Base-by-base conservation (phyloP, 1,284 basidiomycete species). In the Naganishia sp. region DNA sequence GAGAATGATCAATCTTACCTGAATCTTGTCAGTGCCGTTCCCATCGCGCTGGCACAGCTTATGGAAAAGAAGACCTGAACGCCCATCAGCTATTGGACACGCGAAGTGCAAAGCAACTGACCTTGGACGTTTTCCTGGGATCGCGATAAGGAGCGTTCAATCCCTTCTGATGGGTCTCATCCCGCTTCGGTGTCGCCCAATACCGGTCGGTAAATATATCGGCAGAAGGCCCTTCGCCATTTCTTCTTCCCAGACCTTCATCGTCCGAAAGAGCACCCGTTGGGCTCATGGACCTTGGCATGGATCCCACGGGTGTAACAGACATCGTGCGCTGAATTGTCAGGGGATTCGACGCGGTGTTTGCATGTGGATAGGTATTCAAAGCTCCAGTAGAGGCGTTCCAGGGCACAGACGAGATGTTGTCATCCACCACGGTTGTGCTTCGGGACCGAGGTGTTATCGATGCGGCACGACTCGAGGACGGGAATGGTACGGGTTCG, bases 1-100 rank as follows among this genome's bases (percentile, higher is more conserved):
- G 28, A 28, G 5, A 28, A 5, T 28, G 28, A 28, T 3, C 10
- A 28, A 6, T 86, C 46, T 60, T 18, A 60, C 57, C 57, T 85
- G 75, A 96, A 96, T 53, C 87, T 84, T 52, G 91, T 93, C 72
- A 93, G 82, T 25, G 88, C 88, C 3, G 88, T 87, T 7, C 94
- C 92, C 6, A 90, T 87, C 13, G 88, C 87, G 63, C 86, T 89
- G 0, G 89, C 86, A 73, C 92, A 94, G 67, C 86, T 86, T 68
- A 96, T 88, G 51, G 85, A 85, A 74, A 97, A 96, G 78, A 91
- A 92, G 0, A 79, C 81, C 70, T 80, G 58, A 6, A 52, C 18
- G 2, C 25, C 6, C 6, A 35, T 61, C 35, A 45, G 41, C 43
- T 13, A 18, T 28, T 39, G 42, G 13, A 31, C 23, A 21, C 15